A percentile compares a stretch with the other conserved stretches of the same genome.
These are phyloP conservation scores for Citrullus colocynthis DNA, from an alignment of 306 rosid species.

Conservation along the genomic window DNA sequence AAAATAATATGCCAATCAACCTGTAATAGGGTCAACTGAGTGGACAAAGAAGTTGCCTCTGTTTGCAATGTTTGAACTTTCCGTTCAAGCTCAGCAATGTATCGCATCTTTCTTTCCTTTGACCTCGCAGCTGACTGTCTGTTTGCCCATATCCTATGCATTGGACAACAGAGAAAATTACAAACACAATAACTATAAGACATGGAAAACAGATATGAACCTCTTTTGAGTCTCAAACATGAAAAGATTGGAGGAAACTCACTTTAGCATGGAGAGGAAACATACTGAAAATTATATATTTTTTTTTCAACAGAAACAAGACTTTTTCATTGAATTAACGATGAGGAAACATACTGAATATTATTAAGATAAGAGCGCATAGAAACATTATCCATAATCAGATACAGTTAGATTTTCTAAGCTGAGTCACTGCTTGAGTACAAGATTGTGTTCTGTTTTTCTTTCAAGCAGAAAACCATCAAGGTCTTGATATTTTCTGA, in stretches of 20 bases:
- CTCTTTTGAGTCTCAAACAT: not conserved
- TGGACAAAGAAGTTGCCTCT: constrained; percentile 89
- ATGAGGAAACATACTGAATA: not conserved
- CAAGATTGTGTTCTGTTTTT: not conserved
- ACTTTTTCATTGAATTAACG: too few species aligned
- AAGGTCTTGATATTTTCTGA: not conserved
- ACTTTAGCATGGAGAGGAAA: not conserved
- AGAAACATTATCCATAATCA: not conserved
- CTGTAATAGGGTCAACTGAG: constrained; percentile 87
- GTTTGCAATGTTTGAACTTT: constrained; percentile 93
- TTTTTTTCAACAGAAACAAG: too few species aligned
- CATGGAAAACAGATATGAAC: not conserved
- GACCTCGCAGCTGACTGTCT: constrained; percentile 98
- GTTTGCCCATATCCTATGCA: constrained; percentile 88
- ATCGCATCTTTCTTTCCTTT: constrained; percentile 96
- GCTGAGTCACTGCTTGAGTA: not conserved
- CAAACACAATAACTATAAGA: not conserved
- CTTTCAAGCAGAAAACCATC: not conserved
- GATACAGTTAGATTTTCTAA: not conserved
- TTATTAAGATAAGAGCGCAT: not conserved
- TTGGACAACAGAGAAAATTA: constrained; percentile 2
- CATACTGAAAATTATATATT: not conserved
- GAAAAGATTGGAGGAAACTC: not conserved
- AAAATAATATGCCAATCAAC: constrained; percentile 20
- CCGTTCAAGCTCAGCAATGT: constrained; percentile 90